Base-by-base conservation (phyloP, 148 eudicot species). In the Vaccinium myrtillus region DNA sequence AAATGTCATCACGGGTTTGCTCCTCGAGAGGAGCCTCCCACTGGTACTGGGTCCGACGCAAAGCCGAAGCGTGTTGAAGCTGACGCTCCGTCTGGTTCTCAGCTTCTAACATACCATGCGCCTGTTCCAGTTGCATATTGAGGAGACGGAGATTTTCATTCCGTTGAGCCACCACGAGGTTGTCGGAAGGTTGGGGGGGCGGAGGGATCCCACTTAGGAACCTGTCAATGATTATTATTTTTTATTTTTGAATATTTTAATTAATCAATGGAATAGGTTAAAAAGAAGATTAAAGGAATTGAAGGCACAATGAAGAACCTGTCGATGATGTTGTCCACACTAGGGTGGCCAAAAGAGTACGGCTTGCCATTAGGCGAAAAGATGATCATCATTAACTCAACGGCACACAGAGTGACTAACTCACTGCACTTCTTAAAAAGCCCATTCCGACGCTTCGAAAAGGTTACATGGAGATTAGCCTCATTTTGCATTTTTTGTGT, bases 401-500 rank as follows among this genome's bases (percentile, higher is more conserved):
- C 90, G 0, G 81, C 91, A 30, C 91, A 88, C 0, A 88, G 82
- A 7, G 87, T 88, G 77, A 81, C 82, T 1, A 90, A 86, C 78
- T 90, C 90, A 73, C 87, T 87, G 4, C 87, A 90, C 81, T 90
- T 90, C 86, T 86, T 90, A 53, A 88, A 86, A 11, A 90, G 77
- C 8, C 91, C 90, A 0, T 50, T 21, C 10, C 88, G 82, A 0
- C 91, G 84, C 43, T 90, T 90, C n/a, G 89, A 78, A 78, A 90
- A 90, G 81, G 91, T 88, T 5, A 86, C 89, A 1, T 63, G 88
- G 5, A 82, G 78, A 30, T 82, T 79, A 3, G 70, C 85, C 32
- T 53, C 55, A 6, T 80, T 85, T 19, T 81, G 15, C 25, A 90
- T 90, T 75, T 75, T 86, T 5, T 43, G 46, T 8, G 23, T 25